A percentile compares a stretch with the other conserved stretches of the same genome.
phyloP scores from a whole-genome alignment of 2,329 filamentous ascomycete genomes.

The Trichoderma lentiforme region DNA sequence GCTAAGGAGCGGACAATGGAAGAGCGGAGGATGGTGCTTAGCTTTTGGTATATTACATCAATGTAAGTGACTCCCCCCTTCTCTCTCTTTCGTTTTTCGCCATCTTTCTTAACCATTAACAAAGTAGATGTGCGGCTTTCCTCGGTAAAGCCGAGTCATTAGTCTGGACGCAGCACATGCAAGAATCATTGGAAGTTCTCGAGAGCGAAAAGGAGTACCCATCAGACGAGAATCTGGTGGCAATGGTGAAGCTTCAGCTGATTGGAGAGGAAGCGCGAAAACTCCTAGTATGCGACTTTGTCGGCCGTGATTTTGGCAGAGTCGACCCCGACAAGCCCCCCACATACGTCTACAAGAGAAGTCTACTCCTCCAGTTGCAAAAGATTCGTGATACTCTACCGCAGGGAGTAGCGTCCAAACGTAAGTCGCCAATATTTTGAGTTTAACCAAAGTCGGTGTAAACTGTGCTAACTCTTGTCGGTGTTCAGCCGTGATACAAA shows the following conservation, averaged over 20 bases:
- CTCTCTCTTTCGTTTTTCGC: not conserved
- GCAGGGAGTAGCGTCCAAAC: conserved; percentile 24
- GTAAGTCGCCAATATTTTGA: conserved; percentile 24
- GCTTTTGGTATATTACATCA: conserved; percentile 42
- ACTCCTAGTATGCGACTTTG: conserved; percentile 31
- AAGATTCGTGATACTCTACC: conserved; percentile 27
- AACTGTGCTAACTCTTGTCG: not conserved
- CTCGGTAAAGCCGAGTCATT: conserved; percentile 49
- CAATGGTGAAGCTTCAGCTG: conserved; percentile 37
- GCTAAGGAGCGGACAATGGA: conserved; percentile 43
- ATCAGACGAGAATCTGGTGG: conserved; percentile 46
- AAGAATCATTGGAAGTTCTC: conserved; percentile 51
- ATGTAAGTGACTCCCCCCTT: conserved; percentile 27
- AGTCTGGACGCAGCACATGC: conserved; percentile 57
- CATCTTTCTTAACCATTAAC: not conserved
- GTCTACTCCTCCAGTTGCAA: conserved; percentile 29
- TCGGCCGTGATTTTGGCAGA: conserved; percentile 30
- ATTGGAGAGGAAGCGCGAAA: conserved; percentile 39
- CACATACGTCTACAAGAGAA: conserved; percentile 33
- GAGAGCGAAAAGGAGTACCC: conserved; percentile 43
- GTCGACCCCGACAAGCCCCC: conserved; percentile 28
- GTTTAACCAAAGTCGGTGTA: not conserved
- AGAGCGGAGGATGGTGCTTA: conserved; percentile 47
- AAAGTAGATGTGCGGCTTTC: conserved; percentile 34
- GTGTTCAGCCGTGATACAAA: conserved; percentile 30